Evolutionary conservation across 2,329 filamentous ascomycete genomes (phyloP).

Genomic region (Colletotrichum sp.): DNA sequence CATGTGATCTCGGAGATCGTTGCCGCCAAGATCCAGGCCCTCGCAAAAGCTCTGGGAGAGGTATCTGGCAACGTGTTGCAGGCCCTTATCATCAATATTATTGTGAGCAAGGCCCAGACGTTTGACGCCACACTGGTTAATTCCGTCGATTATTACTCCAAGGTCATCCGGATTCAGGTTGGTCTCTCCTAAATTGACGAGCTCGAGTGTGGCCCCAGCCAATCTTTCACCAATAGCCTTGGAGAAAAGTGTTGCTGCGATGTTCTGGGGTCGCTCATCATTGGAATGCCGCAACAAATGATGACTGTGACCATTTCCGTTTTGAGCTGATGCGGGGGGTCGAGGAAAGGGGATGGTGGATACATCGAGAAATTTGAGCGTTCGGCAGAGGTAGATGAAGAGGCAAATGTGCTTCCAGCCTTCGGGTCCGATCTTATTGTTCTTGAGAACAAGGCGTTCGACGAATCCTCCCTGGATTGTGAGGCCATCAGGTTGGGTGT

Average conservation of each 20-base stretch:
- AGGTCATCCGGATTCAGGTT: conserved; percentile 75
- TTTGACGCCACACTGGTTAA: conserved; percentile 78
- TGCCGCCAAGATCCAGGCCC: conserved; percentile 88
- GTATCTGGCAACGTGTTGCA: conserved; percentile 79
- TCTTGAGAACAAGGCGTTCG: conserved; percentile 86
- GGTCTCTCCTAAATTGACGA: conserved; percentile 84
- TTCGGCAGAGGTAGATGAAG: conserved; percentile 89
- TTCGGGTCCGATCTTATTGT: conserved; percentile 86
- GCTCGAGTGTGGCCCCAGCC: conserved; percentile 77
- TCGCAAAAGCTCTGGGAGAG: conserved; percentile 80
- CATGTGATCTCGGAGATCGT: conserved; percentile 68
- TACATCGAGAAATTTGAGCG: conserved; percentile 84
- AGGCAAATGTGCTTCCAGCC: conserved; percentile 92
- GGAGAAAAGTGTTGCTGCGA: conserved; percentile 58
- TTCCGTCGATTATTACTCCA: conserved; percentile 78
- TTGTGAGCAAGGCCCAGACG: conserved; percentile 87
- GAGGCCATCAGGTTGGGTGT: conserved; percentile 39
- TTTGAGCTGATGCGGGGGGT: conserved; percentile 19
- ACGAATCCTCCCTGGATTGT: conserved; percentile 73
- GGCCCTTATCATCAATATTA: conserved; percentile 72
- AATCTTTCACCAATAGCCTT: conserved; percentile 79
- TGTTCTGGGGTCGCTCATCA: conserved; percentile 42
- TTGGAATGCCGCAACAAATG: conserved; percentile 34
- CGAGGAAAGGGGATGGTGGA: conserved; percentile 82
- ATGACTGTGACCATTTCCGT: conserved; percentile 26